Conservation (phyloP, 805 yeast species). For the Yamadazyma sp. region DNA sequence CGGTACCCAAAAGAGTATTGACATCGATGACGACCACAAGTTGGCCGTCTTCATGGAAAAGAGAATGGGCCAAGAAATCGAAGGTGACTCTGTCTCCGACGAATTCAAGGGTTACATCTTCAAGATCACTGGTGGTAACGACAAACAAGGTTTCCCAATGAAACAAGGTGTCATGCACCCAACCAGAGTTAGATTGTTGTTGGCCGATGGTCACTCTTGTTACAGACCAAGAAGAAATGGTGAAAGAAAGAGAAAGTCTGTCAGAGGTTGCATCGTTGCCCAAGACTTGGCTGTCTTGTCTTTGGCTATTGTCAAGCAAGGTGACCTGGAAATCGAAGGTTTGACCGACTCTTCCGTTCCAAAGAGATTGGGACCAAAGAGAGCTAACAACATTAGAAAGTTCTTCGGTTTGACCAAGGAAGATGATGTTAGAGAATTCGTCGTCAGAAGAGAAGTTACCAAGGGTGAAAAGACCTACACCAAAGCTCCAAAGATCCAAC, state of each 20-base stretch:
- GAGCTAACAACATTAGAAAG: slow-evolving; percentile 99
- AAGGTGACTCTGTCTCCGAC: slow-evolving; percentile 97
- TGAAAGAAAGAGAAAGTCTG: slow-evolving; percentile 99
- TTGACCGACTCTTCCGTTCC: slow-evolving; percentile 92
- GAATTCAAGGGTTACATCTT: slow-evolving; percentile 99
- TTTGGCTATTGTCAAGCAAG: slow-evolving; percentile 92
- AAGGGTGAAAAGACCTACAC: slow-evolving; percentile 98
- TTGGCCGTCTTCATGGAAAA: slow-evolving; percentile 97
- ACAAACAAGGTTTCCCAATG: slow-evolving; percentile 99
- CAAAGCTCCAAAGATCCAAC: slow-evolving; percentile 99
- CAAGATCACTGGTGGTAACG: slow-evolving; percentile 99
- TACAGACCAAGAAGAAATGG: slow-evolving; percentile 99
- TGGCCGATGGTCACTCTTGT: slow-evolving; percentile 94
- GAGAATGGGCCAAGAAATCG: slow-evolving; percentile 99
- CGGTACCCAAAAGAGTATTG: slow-evolving; percentile 98
- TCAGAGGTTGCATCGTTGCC: slow-evolving; percentile 99
- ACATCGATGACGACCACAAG: slow-evolving; percentile 98
- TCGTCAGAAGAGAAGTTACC: slow-evolving; percentile 96
- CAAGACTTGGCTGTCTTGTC: slow-evolving; percentile 95
- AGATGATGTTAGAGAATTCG: slow-evolving; percentile 86
- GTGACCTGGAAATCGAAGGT: slow-evolving; percentile 94
- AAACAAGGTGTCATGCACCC: slow-evolving; percentile 99
- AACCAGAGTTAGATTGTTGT: slow-evolving; percentile 96
- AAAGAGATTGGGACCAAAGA: slow-evolving; percentile 99
- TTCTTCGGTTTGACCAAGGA: slow-evolving; percentile 97